These are phyloP conservation scores for Sonneratia alba DNA, from an alignment of 345 rosid species.

Conservation along the genomic window DNA sequence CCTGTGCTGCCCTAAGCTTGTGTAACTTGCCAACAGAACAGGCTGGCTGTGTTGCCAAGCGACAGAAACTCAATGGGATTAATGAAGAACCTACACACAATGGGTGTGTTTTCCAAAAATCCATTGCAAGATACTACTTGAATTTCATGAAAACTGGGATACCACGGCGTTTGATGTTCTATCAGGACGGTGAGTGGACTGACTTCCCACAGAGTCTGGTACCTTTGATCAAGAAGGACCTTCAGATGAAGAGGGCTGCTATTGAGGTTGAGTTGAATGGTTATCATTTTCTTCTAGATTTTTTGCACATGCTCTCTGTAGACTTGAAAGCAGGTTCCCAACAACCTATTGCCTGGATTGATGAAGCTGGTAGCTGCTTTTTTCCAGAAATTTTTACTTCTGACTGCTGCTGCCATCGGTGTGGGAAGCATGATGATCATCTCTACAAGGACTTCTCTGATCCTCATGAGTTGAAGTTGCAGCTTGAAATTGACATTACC, in stretches of 20 bases:
- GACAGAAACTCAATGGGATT: conserved; percentile 35
- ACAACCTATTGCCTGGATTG: conserved; percentile 92
- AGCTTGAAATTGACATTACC: conserved; percentile 65
- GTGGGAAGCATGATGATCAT: conserved; percentile 20
- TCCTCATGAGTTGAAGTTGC: conserved; percentile 61
- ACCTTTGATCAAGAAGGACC: conserved; percentile 36
- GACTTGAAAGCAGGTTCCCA: conserved; percentile 54
- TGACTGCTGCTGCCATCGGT: conserved; percentile 30
- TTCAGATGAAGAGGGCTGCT: conserved; percentile 51
- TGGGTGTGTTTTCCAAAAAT: conserved; percentile 29
- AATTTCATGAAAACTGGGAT: conserved; percentile 59
- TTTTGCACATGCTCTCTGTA: conserved; percentile 65
- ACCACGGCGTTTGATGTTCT: conserved; percentile 62
- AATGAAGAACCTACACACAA: conserved; percentile 17
- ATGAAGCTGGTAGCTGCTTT: conserved; percentile 58
- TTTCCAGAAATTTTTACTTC: conserved; percentile 58
- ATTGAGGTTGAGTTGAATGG: conserved; percentile 48
- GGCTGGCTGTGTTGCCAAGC: conserved; percentile 23
- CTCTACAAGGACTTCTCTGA: conserved; percentile 15
- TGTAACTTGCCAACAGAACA: conserved; percentile 17
- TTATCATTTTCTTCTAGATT: conserved; percentile 48
- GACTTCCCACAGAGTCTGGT: conserved; percentile 47
- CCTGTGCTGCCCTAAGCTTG: conserved; percentile 16
- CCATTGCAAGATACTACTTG: conserved; percentile 48
- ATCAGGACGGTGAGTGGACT: conserved; percentile 68